A percentile compares a stretch with the other conserved stretches of the same genome.
Conservation (phyloP, 2,329 filamentous ascomycete genomes). For the Trichoderma afroharzianum region DNA sequence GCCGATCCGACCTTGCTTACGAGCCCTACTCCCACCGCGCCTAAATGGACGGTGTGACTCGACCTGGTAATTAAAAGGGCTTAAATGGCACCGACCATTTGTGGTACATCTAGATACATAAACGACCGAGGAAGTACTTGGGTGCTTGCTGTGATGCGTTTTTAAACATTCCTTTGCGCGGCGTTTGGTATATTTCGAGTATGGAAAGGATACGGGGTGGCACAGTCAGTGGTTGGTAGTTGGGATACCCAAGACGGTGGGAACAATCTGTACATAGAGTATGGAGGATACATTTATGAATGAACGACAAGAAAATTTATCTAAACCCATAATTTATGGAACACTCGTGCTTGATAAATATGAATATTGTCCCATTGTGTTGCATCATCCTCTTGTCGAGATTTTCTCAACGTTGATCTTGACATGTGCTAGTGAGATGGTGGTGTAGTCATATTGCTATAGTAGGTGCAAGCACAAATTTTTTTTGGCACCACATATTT, state of each 20-base stretch:
- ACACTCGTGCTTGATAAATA: not conserved
- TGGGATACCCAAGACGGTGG: constrained; percentile 18
- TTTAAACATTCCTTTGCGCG: constrained; percentile 16
- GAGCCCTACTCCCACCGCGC: constrained; percentile 60
- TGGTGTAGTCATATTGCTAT: not conserved
- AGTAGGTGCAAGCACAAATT: not conserved
- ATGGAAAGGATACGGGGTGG: constrained; percentile 3
- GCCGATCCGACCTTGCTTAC: constrained; percentile 53
- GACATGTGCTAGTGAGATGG: constrained; percentile 2
- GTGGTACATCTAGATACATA: not conserved
- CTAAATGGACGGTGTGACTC: constrained; percentile 33
- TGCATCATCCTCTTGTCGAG: not conserved
- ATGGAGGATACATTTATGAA: constrained; percentile 11
- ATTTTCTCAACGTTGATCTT: not conserved
- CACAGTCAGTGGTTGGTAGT: constrained; percentile 2
- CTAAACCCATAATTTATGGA: not conserved
- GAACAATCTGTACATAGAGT: constrained; percentile 16
- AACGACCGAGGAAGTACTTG: not conserved
- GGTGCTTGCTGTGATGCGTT: not conserved
- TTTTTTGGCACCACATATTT: constrained; percentile 6
- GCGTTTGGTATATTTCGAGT: constrained; percentile 10
- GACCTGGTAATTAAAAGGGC: not conserved
- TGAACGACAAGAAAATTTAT: constrained; percentile 14
- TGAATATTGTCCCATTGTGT: not conserved
- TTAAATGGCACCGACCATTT: not conserved